Conservation (phyloP, 2,329 filamentous ascomycete genomes). For the Ceratocystis colombiana region DNA sequence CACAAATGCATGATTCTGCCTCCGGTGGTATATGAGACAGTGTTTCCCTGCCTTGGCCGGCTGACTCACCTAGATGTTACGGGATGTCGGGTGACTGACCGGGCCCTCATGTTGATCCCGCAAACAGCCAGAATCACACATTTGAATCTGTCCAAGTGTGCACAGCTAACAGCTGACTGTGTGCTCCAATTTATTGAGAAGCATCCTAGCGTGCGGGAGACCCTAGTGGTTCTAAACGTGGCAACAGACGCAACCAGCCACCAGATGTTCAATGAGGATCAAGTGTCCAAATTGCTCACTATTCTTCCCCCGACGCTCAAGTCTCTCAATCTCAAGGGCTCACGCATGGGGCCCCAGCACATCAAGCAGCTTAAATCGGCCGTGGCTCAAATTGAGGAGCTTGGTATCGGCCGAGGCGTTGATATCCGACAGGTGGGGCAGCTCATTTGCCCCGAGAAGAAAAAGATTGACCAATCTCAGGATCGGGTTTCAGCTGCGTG, state of each 20-base stretch:
- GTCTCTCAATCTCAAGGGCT: conserved; percentile 67
- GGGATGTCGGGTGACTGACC: conserved; percentile 64
- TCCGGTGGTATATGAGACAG: conserved; percentile 53
- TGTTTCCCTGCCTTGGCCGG: conserved; percentile 59
- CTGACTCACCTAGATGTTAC: conserved; percentile 73
- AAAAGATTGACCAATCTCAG: conserved; percentile 63
- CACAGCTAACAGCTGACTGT: conserved; percentile 52
- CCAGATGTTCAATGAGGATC: conserved; percentile 56
- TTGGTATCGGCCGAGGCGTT: conserved; percentile 61
- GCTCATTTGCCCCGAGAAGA: conserved; percentile 50
- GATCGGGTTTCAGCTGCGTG: conserved; percentile 46
- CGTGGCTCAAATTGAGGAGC: conserved; percentile 46
- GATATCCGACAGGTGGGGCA: conserved; percentile 54
- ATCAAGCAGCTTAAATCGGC: conserved; percentile 44
- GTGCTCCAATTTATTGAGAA: conserved; percentile 61
- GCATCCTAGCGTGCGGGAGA: conserved; percentile 56
- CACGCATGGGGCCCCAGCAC: conserved; percentile 56
- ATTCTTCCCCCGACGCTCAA: conserved; percentile 55
- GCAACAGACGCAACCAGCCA: conserved; percentile 62
- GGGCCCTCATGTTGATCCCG: conserved; percentile 60
- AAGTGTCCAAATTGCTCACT: conserved; percentile 56
- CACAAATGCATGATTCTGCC: conserved; percentile 69
- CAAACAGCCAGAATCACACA: conserved; percentile 63
- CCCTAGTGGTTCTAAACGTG: conserved; percentile 62
- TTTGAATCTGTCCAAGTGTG: conserved; percentile 68